Percentiles rank a stretch among this genome's conserved stretches.
These are phyloP conservation scores for Madurella mycetomatis DNA, from an alignment of 2,329 filamentous ascomycete genomes.

Conservation along the genomic window DNA sequence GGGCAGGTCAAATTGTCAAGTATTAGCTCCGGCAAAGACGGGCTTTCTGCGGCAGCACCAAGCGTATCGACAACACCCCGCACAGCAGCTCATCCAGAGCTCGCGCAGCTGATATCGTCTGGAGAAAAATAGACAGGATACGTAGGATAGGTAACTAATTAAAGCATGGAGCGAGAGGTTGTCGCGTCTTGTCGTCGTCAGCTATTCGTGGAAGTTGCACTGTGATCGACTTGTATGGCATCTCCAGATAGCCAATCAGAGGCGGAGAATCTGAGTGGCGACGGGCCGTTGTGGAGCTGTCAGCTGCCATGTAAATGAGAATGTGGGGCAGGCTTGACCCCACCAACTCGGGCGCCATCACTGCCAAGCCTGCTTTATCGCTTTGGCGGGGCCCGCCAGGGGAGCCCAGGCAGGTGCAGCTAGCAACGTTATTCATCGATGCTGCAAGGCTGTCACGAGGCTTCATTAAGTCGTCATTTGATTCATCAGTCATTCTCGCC, in stretches of 20 bases:
- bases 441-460: background rate
- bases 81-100: background rate
- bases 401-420: background rate
- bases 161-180: conserved; percentile 4
- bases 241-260: conserved; percentile 4
- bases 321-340: background rate
- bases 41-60: conserved; percentile 6
- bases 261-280: background rate
- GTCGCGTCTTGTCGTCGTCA: conserved; percentile 20
- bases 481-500: background rate
- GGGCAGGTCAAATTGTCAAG: conserved; percentile 8
- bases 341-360: background rate
- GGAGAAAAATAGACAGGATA: too few species aligned
- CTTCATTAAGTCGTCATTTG: background rate
- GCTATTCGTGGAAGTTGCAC: conserved; percentile 14
- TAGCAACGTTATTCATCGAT: background rate
- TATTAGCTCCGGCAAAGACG: background rate
- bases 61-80: conserved; percentile 1
- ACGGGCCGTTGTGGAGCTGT: background rate
- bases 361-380: background rate
- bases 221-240: background rate
- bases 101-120: too few species aligned
- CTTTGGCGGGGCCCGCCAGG: too few species aligned
- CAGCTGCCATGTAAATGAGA: background rate
- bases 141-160: background rate